Evolutionary conservation across 169 alveolate genomes (phyloP), one percentile per base, ranked within the genome.

Genomic region (Plasmodium gallinaceum): DNA sequence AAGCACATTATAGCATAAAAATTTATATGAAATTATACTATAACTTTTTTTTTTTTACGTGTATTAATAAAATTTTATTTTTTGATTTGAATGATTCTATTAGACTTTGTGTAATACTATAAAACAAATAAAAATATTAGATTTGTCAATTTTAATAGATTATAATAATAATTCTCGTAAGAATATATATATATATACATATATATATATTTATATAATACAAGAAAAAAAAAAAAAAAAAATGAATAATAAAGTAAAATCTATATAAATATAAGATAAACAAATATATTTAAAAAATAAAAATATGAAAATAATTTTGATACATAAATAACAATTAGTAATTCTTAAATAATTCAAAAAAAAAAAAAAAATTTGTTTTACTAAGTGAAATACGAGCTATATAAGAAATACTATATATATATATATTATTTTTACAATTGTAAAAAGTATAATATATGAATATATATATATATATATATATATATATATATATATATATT

Each of bases 401-500:
- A 64, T 64, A 18, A 37, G 26, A 16, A n/a, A 14, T 12, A n/a
- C 5, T 32, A 68, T 32, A 57, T 57, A 57, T 16, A 57, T 57
- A 57, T n/a, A 54, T 54, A 57, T 57, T 12, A 60, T 48, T 57
- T 3, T 42, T 39, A 18, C 42, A 46, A 74, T n/a, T 20, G 24
- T 18, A 39, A 74, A 62, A 42, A 74, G 6, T 32, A 32, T 32
- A 32, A 32, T 39, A 58, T 62, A 42, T 74, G 32, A 46, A 74
- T 60, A 10, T 39, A 58, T 58, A n/a, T 62, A 26, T 12, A 65
- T 74, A 48, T 46, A 58, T 58, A 57, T 12, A 16, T 73, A 32
- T 39, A 58, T 62, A 42, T 74, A 39, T 61, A 74, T 60, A 10
- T 39, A 58, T 58, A n/a, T 62, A 26, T 12, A 65, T 74, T 54